A percentile compares a stretch with the other conserved stretches of the same genome.
Conservation (phyloP, 2,329 filamentous ascomycete species). For the Amesomyces nigricolor region DNA sequence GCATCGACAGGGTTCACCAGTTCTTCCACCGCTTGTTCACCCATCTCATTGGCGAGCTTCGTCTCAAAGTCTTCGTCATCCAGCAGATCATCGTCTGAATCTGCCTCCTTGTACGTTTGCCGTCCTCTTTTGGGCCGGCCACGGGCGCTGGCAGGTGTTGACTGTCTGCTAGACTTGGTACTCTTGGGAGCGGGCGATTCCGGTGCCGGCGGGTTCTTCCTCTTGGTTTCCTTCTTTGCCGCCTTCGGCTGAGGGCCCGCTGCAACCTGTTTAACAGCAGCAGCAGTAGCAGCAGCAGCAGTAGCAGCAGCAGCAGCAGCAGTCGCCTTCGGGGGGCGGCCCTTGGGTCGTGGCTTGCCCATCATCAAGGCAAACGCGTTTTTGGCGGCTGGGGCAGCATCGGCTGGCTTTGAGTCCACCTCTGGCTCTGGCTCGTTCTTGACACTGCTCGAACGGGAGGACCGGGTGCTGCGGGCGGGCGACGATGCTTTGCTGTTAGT, state of each 20-base stretch:
- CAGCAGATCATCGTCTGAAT: slow-evolving; percentile 58
- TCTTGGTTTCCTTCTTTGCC: slow-evolving; percentile 28
- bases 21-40: slow-evolving; percentile 36
- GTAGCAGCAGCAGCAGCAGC: slow-evolving; percentile 16
- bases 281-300: slow-evolving; percentile 17
- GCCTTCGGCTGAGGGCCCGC: slow-evolving; percentile 26
- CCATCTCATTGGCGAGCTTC: slow-evolving; percentile 61
- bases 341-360: slow-evolving; percentile 33
- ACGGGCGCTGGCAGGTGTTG: slow-evolving; percentile 60
- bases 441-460: slow-evolving; percentile 38
- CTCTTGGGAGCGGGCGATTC: slow-evolving; percentile 55
- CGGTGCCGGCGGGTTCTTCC: slow-evolving; percentile 33
- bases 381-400: slow-evolving; percentile 22
- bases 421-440: slow-evolving; percentile 16
- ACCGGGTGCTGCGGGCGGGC: slow-evolving; percentile 31
- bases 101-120: slow-evolving; percentile 47
- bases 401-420: slow-evolving; percentile 22
- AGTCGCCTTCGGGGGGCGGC: slow-evolving; percentile 18
- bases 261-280: slow-evolving; percentile 16
- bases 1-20: slow-evolving; percentile 36
- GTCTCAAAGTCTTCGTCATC: slow-evolving; percentile 82
- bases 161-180: slow-evolving; percentile 65
- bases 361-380: slow-evolving; percentile 54
- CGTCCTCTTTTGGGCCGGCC: slow-evolving; percentile 46
- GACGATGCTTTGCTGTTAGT: slow-evolving; percentile 41